phyloP scores from a whole-genome alignment of 2,329 filamentous ascomycete species.

The Alternaria angustiovoidea region DNA sequence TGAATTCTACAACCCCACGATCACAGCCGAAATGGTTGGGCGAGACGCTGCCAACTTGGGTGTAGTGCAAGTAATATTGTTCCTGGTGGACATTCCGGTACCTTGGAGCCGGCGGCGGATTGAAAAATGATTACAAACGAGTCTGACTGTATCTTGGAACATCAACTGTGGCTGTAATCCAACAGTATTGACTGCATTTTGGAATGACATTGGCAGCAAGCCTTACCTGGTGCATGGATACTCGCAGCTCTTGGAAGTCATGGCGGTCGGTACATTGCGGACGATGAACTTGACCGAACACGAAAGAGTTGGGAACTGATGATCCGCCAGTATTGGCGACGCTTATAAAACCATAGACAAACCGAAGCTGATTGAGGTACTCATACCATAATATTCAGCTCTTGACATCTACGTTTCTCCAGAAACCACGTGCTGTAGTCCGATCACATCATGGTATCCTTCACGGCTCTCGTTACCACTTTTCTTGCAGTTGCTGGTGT shows the following conservation, averaged over 20 bases:
- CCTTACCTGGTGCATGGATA: slow-evolving; percentile 14
- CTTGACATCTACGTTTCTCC: neutral
- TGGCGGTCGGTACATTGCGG: slow-evolving; percentile 17
- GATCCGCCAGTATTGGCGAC: neutral
- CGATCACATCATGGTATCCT: slow-evolving; percentile 26
- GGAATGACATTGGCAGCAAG: slow-evolving; percentile 7
- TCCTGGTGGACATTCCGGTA: slow-evolving; percentile 4
- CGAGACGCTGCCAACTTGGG: slow-evolving; percentile 1
- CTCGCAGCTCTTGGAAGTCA: slow-evolving; percentile 27
- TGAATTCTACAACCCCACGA: slow-evolving; percentile 10
- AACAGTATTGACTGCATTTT: slow-evolving; percentile 4
- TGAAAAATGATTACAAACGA: slow-evolving; percentile 20
- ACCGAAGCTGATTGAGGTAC: neutral
- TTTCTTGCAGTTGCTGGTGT: slow-evolving; percentile 26
- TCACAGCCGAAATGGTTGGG: neutral
- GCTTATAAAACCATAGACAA: slow-evolving; percentile 1
- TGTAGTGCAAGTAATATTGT: neutral
- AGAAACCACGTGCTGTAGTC: neutral
- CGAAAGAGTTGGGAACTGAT: neutral
- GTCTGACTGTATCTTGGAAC: slow-evolving; percentile 11
- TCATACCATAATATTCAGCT: neutral
- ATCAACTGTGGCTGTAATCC: neutral
- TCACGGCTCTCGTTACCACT: slow-evolving; percentile 31
- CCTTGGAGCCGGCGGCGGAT: slow-evolving; percentile 19
- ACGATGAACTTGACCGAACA: neutral